phyloP scores from a whole-genome alignment of 352 stramenopile species.

The Blastocystis sp. region DNA sequence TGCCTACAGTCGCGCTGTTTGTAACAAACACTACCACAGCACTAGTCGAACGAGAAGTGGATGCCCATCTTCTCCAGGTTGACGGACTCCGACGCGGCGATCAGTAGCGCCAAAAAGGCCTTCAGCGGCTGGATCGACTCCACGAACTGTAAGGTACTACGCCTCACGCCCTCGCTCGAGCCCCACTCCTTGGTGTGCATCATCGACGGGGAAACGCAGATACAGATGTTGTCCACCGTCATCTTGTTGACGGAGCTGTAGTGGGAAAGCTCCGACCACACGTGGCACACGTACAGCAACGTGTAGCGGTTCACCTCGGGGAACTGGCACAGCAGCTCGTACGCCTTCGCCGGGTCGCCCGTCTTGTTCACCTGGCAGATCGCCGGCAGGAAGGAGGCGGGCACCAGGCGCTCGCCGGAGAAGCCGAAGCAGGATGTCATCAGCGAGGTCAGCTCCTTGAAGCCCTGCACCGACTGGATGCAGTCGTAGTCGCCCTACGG shows the following conservation, averaged over 20 bases:
- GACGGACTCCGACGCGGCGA: neutral
- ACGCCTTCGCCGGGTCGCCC: neutral
- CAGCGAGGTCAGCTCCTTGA: conserved; percentile 47
- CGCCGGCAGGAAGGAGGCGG: neutral
- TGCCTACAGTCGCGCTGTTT: conserved; percentile 1
- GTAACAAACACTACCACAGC: neutral
- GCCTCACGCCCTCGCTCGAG: neutral
- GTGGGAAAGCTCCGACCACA: conserved; percentile 4
- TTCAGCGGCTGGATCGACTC: neutral
- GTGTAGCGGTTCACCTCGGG: conserved; percentile 14
- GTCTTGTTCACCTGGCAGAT: conserved; percentile 7
- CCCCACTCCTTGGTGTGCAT: conserved; percentile 7
- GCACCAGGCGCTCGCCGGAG: conserved; percentile 18
- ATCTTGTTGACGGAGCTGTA: conserved; percentile 39
- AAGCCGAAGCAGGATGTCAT: neutral
- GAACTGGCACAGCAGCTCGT: neutral
- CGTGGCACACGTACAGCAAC: conserved; percentile 42
- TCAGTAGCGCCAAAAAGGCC: conserved; percentile 8
- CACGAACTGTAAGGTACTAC: conserved; percentile 5
- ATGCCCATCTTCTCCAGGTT: conserved; percentile 27
- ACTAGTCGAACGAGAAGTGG: neutral
- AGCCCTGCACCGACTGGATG: conserved; percentile 2
- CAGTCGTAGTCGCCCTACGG: conserved; percentile 63
- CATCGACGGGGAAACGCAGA: conserved; percentile 27
- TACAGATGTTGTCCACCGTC: conserved; percentile 24